A percentile compares a stretch with the other conserved stretches of the same genome.
Conservation (phyloP, 257 asterid species). For the Solanum paucissectum region DNA sequence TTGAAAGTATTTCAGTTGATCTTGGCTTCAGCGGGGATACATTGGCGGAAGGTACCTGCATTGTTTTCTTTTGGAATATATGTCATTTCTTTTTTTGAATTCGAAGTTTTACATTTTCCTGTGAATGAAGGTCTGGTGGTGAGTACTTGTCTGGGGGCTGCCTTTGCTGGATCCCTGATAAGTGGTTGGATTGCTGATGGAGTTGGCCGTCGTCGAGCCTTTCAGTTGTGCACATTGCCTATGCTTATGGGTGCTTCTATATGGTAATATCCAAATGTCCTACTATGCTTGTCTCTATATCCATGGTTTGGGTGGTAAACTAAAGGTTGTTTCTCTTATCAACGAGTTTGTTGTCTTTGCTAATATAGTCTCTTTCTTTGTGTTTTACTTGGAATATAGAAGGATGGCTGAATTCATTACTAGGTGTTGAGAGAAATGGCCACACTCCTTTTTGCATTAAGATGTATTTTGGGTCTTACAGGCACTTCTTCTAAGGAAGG, state of each 20-base stretch:
- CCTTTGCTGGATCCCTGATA: conserved; percentile 64
- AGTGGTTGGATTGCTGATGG: conserved; percentile 94
- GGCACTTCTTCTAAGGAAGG: not conserved
- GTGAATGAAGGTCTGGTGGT: conserved; percentile 69
- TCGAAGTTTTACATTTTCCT: not conserved
- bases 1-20: conserved; percentile 75
- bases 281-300: not conserved
- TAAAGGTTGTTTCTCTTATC: not conserved
- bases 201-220: conserved; percentile 78
- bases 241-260: conserved; percentile 64
- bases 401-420: not conserved
- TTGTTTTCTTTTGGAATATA: not conserved
- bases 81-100: not conserved
- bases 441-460: not conserved
- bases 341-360: not conserved
- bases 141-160: conserved; percentile 86
- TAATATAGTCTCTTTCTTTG: not conserved
- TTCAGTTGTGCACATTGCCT: conserved; percentile 81
- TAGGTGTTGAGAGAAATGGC: not conserved
- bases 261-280: conserved; percentile 30
- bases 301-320: not conserved
- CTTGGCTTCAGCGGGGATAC: conserved; percentile 84
- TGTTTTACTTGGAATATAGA: not conserved
- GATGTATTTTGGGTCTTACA: not conserved
- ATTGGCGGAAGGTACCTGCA: conserved; percentile 55